Conservation (phyloP, 2,329 filamentous ascomycete species). For the Graphium sp. region DNA sequence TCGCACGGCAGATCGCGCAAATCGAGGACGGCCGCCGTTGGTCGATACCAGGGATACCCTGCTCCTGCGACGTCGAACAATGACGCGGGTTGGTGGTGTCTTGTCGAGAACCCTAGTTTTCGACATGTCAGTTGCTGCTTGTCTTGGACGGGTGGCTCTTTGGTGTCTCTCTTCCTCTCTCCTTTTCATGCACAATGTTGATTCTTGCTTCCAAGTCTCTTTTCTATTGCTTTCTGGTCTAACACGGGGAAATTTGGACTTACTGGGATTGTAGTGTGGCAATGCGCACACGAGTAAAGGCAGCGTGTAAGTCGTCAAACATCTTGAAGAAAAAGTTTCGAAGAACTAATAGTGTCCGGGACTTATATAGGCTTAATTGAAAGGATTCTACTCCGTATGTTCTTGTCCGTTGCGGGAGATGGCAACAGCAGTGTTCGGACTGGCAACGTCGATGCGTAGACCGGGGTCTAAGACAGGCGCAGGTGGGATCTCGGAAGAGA, state of each 20-base stretch:
- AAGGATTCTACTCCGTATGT: too few species aligned
- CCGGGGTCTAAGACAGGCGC: too few species aligned
- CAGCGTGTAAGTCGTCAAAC: conserved; percentile 22
- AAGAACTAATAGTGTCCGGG: neutral
- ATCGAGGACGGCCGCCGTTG: too few species aligned
- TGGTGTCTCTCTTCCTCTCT: neutral
- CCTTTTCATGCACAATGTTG: neutral
- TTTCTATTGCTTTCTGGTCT: neutral
- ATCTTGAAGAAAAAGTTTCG: conserved; percentile 8
- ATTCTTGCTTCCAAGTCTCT: neutral
- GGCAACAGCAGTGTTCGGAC: too few species aligned
- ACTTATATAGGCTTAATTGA: too few species aligned
- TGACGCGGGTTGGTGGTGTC: neutral
- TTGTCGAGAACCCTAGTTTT: neutral
- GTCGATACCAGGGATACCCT: too few species aligned
- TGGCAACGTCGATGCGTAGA: too few species aligned
- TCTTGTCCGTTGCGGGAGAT: too few species aligned
- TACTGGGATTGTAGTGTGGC: conserved; percentile 29
- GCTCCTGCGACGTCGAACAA: too few species aligned
- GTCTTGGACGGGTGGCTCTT: too few species aligned
- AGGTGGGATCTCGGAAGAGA: too few species aligned
- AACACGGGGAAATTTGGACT: conserved; percentile 9
- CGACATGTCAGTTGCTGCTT: neutral
- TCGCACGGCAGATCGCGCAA: too few species aligned
- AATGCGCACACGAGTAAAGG: conserved; percentile 27